A percentile compares a stretch with the other conserved stretches of the same genome.
Conservation (phyloP, 257 asterid genomes). For the Nemophila menziesii region DNA sequence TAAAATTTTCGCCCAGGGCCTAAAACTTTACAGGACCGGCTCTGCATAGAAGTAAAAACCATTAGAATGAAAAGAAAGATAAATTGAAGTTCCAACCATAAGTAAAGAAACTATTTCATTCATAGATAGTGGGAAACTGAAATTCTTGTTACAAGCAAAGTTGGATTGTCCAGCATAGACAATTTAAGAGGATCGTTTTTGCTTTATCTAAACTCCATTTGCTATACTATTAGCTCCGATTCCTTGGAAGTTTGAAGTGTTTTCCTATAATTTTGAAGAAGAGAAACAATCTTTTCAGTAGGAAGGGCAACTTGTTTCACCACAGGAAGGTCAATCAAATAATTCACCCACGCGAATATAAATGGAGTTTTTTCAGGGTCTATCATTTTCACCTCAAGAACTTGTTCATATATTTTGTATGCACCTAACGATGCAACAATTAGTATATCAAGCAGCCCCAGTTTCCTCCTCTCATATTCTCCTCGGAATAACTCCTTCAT, state of each 20-base stretch:
- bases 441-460: slow-evolving; percentile 27
- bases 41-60: too few relatives aligned
- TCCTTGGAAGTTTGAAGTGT: slow-evolving; percentile 1
- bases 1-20: too few relatives aligned
- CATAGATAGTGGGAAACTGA: too few relatives aligned
- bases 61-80: too few relatives aligned
- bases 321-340: slow-evolving; percentile 13
- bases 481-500: slow-evolving; percentile 8
- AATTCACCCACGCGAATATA: slow-evolving; percentile 23
- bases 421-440: slow-evolving; percentile 26
- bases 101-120: too few relatives aligned
- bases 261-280: not conserved
- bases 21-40: too few relatives aligned
- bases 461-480: slow-evolving; percentile 2
- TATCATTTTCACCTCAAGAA: slow-evolving; percentile 18
- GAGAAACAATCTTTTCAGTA: slow-evolving; percentile 11
- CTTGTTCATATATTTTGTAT: slow-evolving; percentile 20
- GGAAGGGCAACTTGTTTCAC: slow-evolving; percentile 5
- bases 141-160: too few relatives aligned
- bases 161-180: too few relatives aligned
- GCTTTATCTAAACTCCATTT: too few relatives aligned
- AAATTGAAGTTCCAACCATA: too few relatives aligned
- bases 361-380: slow-evolving; percentile 26
- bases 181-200: too few relatives aligned
- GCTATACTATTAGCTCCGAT: not conserved